Evolutionary conservation across 2,329 filamentous ascomycete species (phyloP).

Genomic region (Aphanoascus verrucosus): DNA sequence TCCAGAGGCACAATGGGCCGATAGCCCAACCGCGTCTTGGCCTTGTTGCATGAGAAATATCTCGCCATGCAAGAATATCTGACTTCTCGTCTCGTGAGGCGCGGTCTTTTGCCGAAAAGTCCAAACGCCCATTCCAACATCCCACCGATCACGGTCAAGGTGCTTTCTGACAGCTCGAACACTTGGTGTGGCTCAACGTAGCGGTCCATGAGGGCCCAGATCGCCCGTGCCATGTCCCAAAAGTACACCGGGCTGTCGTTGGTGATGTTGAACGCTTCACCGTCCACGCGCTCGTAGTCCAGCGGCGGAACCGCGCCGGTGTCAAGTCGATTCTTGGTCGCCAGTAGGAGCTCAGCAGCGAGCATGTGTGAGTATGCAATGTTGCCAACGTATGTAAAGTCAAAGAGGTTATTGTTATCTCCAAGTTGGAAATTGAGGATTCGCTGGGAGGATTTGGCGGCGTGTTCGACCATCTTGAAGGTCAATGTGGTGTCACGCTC

Average conservation of each 20-base stretch:
- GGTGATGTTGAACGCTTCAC: conserved; percentile 80
- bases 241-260: conserved; percentile 84
- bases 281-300: conserved; percentile 64
- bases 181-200: conserved; percentile 35
- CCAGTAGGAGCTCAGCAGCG: conserved; percentile 55
- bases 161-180: conserved; percentile 32
- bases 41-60: conserved; percentile 40
- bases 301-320: conserved; percentile 48
- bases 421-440: conserved; percentile 57
- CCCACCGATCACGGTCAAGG: conserved; percentile 33
- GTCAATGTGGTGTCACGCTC: conserved; percentile 73
- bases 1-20: conserved; percentile 35
- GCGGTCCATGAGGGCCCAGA: conserved; percentile 51
- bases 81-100: conserved; percentile 35
- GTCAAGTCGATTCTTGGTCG: conserved; percentile 39
- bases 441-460: conserved; percentile 44
- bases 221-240: conserved; percentile 72
- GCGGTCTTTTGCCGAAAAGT: conserved; percentile 37
- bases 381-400: conserved; percentile 60
- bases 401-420: conserved; percentile 57
- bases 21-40: conserved; percentile 38
- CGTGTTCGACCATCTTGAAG: conserved; percentile 61
- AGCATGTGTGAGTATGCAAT: conserved; percentile 72
- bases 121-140: conserved; percentile 35
- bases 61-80: conserved; percentile 41